Percentiles rank a stretch among this genome's conserved stretches.
phyloP scores from a whole-genome alignment of 2,329 filamentous ascomycete species.

The Xylaria sp. region DNA sequence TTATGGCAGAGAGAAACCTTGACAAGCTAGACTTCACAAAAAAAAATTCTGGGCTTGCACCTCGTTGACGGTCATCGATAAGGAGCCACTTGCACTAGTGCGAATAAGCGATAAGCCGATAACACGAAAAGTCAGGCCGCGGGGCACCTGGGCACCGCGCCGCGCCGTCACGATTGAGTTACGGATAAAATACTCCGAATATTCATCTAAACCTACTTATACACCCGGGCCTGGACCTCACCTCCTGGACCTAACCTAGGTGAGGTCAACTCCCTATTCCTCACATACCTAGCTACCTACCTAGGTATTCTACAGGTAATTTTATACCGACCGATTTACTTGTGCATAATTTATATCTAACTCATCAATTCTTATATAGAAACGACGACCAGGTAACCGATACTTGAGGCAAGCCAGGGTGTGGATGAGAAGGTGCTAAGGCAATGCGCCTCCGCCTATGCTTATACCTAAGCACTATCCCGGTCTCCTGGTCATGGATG shows the following conservation, averaged over 20 bases:
- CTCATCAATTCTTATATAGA: too few species aligned
- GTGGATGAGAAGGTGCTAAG: neutral
- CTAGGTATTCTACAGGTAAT: too few species aligned
- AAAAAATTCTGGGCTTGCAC: neutral
- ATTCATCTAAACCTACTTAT: neutral
- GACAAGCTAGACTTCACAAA: neutral
- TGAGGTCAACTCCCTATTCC: too few species aligned
- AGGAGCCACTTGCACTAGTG: neutral
- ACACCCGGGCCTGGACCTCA: too few species aligned
- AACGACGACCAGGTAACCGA: neutral
- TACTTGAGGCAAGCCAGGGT: neutral
- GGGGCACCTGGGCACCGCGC: too few species aligned
- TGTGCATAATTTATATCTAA: too few species aligned
- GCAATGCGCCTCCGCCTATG: neutral
- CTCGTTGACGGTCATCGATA: neutral
- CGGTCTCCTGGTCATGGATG: conserved; percentile 28
- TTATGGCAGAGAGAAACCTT: neutral
- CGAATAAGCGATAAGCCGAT: neutral
- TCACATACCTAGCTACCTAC: too few species aligned
- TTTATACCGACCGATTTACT: too few species aligned
- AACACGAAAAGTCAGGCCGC: neutral
- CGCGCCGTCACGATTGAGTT: too few species aligned
- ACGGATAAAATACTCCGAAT: neutral
- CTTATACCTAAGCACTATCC: conserved; percentile 8
- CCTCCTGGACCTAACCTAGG: too few species aligned